A percentile compares a stretch with the other conserved stretches of the same genome.
phyloP scores from a whole-genome alignment of 2,329 filamentous ascomycete genomes.

The Clonostachys chloroleuca region DNA sequence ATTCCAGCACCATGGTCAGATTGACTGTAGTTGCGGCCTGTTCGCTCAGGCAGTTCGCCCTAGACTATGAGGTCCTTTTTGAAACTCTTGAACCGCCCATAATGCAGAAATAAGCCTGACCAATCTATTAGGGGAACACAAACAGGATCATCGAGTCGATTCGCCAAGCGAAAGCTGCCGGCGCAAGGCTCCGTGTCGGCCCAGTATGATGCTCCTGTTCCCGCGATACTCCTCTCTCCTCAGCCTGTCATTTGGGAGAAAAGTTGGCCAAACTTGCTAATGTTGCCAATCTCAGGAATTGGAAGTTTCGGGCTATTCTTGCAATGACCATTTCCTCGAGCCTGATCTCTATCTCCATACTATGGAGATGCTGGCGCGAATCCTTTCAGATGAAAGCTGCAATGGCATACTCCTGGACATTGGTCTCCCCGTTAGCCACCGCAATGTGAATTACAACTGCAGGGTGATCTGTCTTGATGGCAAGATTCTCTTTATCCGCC shows the following conservation, averaged over 20 bases:
- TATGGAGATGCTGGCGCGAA: conserved; percentile 21
- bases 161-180: conserved; percentile 50
- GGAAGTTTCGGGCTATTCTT: not conserved
- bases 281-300: not conserved
- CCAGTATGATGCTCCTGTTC: not conserved
- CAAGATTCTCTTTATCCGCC: conserved; percentile 13
- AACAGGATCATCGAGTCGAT: conserved; percentile 62
- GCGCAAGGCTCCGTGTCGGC: conserved; percentile 58
- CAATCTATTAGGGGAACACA: conserved; percentile 48
- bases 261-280: not conserved
- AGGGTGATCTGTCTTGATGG: conserved; percentile 24
- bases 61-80: not conserved
- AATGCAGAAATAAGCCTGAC: not conserved
- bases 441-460: conserved; percentile 29
- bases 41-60: not conserved
- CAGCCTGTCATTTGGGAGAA: no score
- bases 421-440: conserved; percentile 21
- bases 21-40: not conserved
- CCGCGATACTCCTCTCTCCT: no score
- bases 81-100: not conserved
- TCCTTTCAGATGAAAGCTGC: conserved; percentile 21
- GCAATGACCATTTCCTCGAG: conserved; percentile 23
- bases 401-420: conserved; percentile 21
- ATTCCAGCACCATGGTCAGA: no score
- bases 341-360: conserved; percentile 22